Evolutionary conservation across 805 yeast species (phyloP).

Genomic region (Zygotorulaspora danielsina): DNA sequence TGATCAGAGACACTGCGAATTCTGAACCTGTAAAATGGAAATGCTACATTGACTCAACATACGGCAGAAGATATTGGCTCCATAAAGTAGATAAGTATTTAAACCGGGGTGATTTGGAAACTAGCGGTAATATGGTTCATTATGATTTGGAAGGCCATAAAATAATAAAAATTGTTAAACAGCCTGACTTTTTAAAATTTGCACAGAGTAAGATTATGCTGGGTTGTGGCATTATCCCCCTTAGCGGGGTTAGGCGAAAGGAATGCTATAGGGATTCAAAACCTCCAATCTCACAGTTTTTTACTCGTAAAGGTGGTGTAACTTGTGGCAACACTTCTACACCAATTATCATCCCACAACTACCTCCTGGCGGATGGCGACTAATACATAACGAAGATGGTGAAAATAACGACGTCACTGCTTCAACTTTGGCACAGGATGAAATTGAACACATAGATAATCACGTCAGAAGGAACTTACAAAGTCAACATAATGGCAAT

Average conservation of each 20-base stretch:
- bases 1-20: slow-evolving; percentile 22
- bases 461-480: slow-evolving; percentile 4
- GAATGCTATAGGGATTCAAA: slow-evolving; percentile 31
- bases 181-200: slow-evolving; percentile 39
- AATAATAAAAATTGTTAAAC: slow-evolving; percentile 40
- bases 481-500: slow-evolving; percentile 1
- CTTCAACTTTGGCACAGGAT: slow-evolving; percentile 5
- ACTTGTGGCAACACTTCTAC: slow-evolving; percentile 22
- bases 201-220: slow-evolving; percentile 40
- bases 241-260: slow-evolving; percentile 28
- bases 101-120: slow-evolving; percentile 36
- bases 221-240: slow-evolving; percentile 35
- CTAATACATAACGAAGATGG: slow-evolving; percentile 26
- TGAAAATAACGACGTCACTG: slow-evolving; percentile 6
- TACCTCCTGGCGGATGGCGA: slow-evolving; percentile 37
- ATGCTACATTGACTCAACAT: slow-evolving; percentile 37
- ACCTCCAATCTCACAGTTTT: slow-evolving; percentile 35
- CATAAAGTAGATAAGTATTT: slow-evolving; percentile 42
- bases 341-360: slow-evolving; percentile 28
- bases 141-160: slow-evolving; percentile 67
- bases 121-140: slow-evolving; percentile 41
- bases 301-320: slow-evolving; percentile 32
- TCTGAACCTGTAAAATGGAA: slow-evolving; percentile 31
- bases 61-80: slow-evolving; percentile 79
- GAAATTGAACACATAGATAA: slow-evolving; percentile 11